Evolutionary conservation across 2,329 filamentous ascomycete species (phyloP), one percentile per base, ranked within the genome.

Genomic region (Volutella citrinella): DNA sequence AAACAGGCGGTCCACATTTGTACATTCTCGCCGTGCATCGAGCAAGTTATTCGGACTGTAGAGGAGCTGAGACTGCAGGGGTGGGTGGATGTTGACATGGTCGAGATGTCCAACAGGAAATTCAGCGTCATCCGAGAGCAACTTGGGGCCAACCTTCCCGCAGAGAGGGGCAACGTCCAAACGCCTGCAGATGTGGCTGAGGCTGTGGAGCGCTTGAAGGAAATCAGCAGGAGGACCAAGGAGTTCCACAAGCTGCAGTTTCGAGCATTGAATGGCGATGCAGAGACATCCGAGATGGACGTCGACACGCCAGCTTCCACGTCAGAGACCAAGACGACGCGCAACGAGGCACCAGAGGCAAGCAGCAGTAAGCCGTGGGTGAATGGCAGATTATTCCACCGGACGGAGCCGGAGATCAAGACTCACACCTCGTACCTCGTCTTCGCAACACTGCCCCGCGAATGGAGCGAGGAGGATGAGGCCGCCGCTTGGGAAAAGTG

Each of bases 341-440:
- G 54, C 54, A 52, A 57, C 35, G 51, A 57, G 32, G 32, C 44
- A 7, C 30, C 16, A 5, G 22, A 32, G 6, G 47, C 49, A 12
- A 51, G 51, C 5, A 54, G 60, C 10, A 25, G 35, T 5, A 80
- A 86, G 42, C 60, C 76, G 2, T 95, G 82, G 66, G 78, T 84
- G 56, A 78, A 90, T 42, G 93, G 93, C 2, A 77, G 79, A 18
- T 55, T 97, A 24, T 74, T 88, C 19, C 87, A 94, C 52, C 77
- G 88, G 16, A 81, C 86, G 0, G 93, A 98, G 65, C 69, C 81
- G 1, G 93, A 98, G 54, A 68, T 97, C 40, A 96, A 95, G 72
- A 93, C 87, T 7, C 93, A 98, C 63, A 98, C 93, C 0, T 93
- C 86, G n/a, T 98, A 98, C 59, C 74, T 98, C 5, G 85, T 94